Base-by-base conservation (phyloP, 148 eudicot genomes). In the Diospyros lotus region DNA sequence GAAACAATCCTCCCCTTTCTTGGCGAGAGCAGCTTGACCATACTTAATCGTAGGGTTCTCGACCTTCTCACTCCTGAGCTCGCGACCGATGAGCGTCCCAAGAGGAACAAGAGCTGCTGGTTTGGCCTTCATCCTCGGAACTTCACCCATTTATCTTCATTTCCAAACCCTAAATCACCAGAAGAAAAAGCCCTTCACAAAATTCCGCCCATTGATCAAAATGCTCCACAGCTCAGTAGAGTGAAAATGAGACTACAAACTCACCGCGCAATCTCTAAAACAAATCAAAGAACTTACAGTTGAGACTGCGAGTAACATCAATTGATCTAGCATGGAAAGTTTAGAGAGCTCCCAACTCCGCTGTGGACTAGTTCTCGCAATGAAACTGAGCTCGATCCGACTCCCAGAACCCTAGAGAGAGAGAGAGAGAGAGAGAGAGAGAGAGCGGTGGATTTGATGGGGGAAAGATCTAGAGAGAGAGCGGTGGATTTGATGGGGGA, bases 1-100 rank as follows among this genome's bases (percentile, higher is more conserved):
- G 77, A 90, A 89, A 68, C 83, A 93, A 83, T 95, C 99, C 82
- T 95, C 99, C 78, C 99, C 99, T 83, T 95, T 95, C 86, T 87
- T 92, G 0, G 99, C 99, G 64, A 95, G 81, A 74, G 86, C 99
- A 69, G 99, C 96, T 73, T 95, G 99, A 58, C 99, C 97, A 53
- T 88, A 92, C 82, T 84, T 95, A 77, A 92, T 78, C 6, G 84
- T 72, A 42, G 97, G 99, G 52, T 87, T 90, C 78, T 92, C 99
- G 39, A 85, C 84, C 77, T 87, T 90, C 77, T 88, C 93, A 18
- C 83, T 76, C 88, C 97, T 88, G 17, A 95, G 82, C 87, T 95
- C 97, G 12, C 91, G 94, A 48, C 99, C 94, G 60, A 95, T 87
- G 78, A 95, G 74, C 18, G 94, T 89, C 74, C 88, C 99, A 17